Percentiles rank a stretch among this genome's conserved stretches.
These are phyloP conservation scores for Blumeria hordei DNA, from an alignment of 2,329 filamentous ascomycete genomes.

Conservation along the genomic window DNA sequence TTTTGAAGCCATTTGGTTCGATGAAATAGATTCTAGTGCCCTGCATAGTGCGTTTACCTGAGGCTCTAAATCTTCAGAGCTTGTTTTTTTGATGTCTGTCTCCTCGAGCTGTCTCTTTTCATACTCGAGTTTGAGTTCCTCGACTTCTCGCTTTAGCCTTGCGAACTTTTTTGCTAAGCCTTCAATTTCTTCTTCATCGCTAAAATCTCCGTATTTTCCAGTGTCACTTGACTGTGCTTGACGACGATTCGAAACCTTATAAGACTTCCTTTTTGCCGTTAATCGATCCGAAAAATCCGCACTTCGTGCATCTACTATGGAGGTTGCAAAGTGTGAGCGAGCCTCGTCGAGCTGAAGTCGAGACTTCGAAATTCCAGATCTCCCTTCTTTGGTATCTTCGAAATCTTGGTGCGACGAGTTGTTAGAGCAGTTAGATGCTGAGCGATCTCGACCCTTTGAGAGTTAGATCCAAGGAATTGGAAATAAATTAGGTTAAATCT, in stretches of 20 bases:
- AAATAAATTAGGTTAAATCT: background rate
- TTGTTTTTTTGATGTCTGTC: conserved; percentile 18
- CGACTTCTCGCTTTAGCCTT: conserved; percentile 59
- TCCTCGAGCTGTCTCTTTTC: conserved; percentile 26
- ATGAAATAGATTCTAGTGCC: conserved; percentile 41
- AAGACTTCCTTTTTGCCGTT: conserved; percentile 58
- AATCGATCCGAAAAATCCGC: conserved; percentile 84
- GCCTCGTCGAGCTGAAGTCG: conserved; percentile 57
- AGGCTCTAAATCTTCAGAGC: conserved; percentile 21
- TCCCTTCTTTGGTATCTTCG: conserved; percentile 36
- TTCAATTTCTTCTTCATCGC: conserved; percentile 55
- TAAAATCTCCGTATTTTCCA: conserved; percentile 47
- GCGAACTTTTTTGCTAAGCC: conserved; percentile 57
- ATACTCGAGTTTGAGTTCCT: conserved; percentile 39
- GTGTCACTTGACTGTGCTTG: conserved; percentile 37
- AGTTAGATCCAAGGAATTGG: conserved; percentile 5
- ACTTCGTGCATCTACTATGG: conserved; percentile 49
- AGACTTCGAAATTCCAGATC: conserved; percentile 47
- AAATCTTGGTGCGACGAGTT: conserved; percentile 30
- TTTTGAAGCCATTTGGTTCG: conserved; percentile 5
- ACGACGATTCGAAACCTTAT: conserved; percentile 47
- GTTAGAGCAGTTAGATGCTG: conserved; percentile 23
- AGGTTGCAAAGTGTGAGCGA: conserved; percentile 52
- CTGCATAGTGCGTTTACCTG: conserved; percentile 45
- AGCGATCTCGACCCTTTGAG: conserved; percentile 21